Evolutionary conservation across 345 rosid genomes (phyloP).

Genomic region (Citropsis articulata): DNA sequence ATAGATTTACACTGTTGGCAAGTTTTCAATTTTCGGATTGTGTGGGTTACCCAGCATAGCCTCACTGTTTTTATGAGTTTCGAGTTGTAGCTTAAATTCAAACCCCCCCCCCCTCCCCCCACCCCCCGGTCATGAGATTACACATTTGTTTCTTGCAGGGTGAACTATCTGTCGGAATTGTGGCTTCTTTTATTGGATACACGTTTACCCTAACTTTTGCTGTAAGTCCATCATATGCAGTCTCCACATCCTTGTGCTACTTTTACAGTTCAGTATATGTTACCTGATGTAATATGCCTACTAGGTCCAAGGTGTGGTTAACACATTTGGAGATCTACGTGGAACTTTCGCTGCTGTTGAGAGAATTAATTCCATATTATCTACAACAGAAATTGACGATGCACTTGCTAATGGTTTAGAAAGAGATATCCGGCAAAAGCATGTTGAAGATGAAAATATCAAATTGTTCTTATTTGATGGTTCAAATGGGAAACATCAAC

Average conservation of each 20-base stretch:
- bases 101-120: background rate
- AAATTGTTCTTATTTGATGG: conserved; percentile 56
- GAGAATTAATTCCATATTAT: conserved; percentile 79
- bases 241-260: conserved; percentile 1
- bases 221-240: conserved; percentile 46
- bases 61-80: background rate
- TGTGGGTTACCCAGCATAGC: background rate
- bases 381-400: conserved; percentile 75
- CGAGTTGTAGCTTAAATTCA: background rate
- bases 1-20: background rate
- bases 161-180: conserved; percentile 78
- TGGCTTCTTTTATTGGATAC: conserved; percentile 95
- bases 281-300: conserved; percentile 11
- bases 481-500: conserved; percentile 35
- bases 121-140: background rate
- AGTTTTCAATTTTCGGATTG: background rate
- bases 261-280: conserved; percentile 11
- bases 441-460: conserved; percentile 47
- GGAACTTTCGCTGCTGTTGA: conserved; percentile 85
- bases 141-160: conserved; percentile 54
- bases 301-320: conserved; percentile 96
- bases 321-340: conserved; percentile 95
- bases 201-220: conserved; percentile 92
- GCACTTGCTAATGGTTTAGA: conserved; percentile 91
- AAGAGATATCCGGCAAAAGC: conserved; percentile 66